Base-by-base conservation (phyloP, 1,284 basidiomycete genomes). In the Sporisorium sorghi region DNA sequence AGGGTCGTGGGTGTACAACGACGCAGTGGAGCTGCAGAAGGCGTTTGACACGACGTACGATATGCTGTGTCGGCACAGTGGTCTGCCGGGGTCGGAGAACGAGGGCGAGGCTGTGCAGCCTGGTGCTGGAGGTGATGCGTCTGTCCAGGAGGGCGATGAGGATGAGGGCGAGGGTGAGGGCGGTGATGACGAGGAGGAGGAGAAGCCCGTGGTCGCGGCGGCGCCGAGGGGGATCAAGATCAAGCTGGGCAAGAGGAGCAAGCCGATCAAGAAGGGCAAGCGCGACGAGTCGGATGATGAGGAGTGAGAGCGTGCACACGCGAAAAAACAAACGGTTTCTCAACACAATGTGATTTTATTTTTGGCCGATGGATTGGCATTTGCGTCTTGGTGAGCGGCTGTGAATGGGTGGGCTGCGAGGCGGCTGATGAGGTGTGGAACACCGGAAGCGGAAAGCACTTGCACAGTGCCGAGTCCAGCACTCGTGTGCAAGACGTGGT, bases 1-100 rank as follows among this genome's bases (percentile, higher is more conserved):
- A 93, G 95, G 85, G 55, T 93, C 92, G 0, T 92, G 93, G 91
- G 94, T 98, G 30, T 97, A 94, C 86, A 88, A 92, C 73, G 94
- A 97, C 74, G 94, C 96, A 0, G 72, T 77, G 28, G 82, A 80
- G 73, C 65, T 84, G 44, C 76, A 83, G 55, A 76, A 71, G 46
- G 80, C 77, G 8, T 83, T 83, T 49, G 78, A 83, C 33, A 59
- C 60, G 24, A 77, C 67, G n/a, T 82, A 77, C 55, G 79, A 77
- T 19, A 60, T 74, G 59, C 51, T 79, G 24, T 76, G 77, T 50
- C 44, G 66, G 0, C 59, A 63, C 23, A 73, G 72, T 17, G 80
- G 73, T 6, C 52, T 81, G 51, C 79, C 80, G 2, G 75, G 79
- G 0, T 58, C 61, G 5, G 73, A 76, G 46, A 73, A 73, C 51